These are phyloP conservation scores for Meyerozyma athensensis DNA, from an alignment of 1,139 yeast species.

Conservation along the genomic window DNA sequence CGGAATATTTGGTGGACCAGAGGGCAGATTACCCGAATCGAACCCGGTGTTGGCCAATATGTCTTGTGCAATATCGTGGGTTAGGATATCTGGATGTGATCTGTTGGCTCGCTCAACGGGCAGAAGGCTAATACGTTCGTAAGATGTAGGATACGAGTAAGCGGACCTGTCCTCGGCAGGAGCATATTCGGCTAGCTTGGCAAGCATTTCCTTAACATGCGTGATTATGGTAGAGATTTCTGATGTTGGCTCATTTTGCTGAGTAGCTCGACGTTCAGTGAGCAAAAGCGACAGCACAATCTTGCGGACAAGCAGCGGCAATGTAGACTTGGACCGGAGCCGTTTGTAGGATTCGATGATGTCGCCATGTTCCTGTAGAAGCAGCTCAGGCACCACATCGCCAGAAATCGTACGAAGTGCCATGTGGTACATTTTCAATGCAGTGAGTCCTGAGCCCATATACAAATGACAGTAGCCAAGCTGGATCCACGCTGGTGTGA, in stretches of 20 bases:
- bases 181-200: slow-evolving; percentile 21
- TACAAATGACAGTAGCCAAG: slow-evolving; percentile 43
- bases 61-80: slow-evolving; percentile 37
- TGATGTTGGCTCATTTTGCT: slow-evolving; percentile 25
- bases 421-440: slow-evolving; percentile 30
- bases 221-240: slow-evolving; percentile 22
- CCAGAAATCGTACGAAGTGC: slow-evolving; percentile 32
- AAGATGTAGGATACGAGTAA: slow-evolving; percentile 26
- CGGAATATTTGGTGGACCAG: slow-evolving; percentile 12
- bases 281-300: slow-evolving; percentile 32
- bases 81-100: slow-evolving; percentile 33
- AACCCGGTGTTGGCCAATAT: slow-evolving; percentile 27
- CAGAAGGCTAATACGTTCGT: slow-evolving; percentile 24
- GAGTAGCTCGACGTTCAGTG: slow-evolving; percentile 38
- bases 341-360: slow-evolving; percentile 18
- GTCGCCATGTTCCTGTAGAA: slow-evolving; percentile 14
- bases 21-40: too few species aligned
- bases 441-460: slow-evolving; percentile 34
- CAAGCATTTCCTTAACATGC: slow-evolving; percentile 27
- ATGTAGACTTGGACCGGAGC: slow-evolving; percentile 19
- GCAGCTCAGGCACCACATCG: slow-evolving; percentile 25
- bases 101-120: slow-evolving; percentile 31
- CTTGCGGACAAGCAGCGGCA: slow-evolving; percentile 40
- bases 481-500: slow-evolving; percentile 45
- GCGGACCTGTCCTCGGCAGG: slow-evolving; percentile 25